Base-by-base conservation (phyloP, 2,329 filamentous ascomycete genomes). In the Aspergillus ustus region DNA sequence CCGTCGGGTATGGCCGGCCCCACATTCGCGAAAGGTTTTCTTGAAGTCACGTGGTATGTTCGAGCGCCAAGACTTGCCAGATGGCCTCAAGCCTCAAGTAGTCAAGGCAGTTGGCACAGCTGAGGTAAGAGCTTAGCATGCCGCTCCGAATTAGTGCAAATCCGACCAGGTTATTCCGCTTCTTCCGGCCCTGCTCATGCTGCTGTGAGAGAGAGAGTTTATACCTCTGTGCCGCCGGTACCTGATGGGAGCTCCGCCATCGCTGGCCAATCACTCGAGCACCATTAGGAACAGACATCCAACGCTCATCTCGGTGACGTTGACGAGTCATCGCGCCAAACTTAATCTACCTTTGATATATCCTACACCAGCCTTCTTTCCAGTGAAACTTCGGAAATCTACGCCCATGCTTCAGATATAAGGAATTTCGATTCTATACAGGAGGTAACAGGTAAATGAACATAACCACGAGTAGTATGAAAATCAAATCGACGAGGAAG, bases 61-160 rank as follows among this genome's bases (percentile, higher is more conserved):
- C 28, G 7, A 19, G n/a, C 62, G 72, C 72, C 73, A 75, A 75
- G 73, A 69, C 70, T 73, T 73, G 73, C 73, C 73, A 74, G 72
- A 73, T 75, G 67, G 69, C 70, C 71, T 71, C 63, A 64, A 60
- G n/a, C 44, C 22, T 46, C 44, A 22, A 46, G 22, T 6, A 46
- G 44, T 25, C 44, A 40, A 40, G 34, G 34, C 34, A 13, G 34
- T 40, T 4, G 34, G 34, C 13, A 40, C 34, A 40, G 34, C 34
- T 13, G 11, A 40, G 34, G 13, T 13, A 13, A 40, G 34, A 40
- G 34, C 34, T 40, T 40, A 40, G 34, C 34, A 40, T 40, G 34
- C 11, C 15, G 34, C 34, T 2, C 44, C 13, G 44, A 25, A 25
- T 25, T 46, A 15, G 22, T 20, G 4, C 13, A 22, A 28, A 25